These are phyloP conservation scores for Bryum argenteum DNA, from an alignment of 225 moss, liverwort and hornwort genomes.

Conservation along the genomic window DNA sequence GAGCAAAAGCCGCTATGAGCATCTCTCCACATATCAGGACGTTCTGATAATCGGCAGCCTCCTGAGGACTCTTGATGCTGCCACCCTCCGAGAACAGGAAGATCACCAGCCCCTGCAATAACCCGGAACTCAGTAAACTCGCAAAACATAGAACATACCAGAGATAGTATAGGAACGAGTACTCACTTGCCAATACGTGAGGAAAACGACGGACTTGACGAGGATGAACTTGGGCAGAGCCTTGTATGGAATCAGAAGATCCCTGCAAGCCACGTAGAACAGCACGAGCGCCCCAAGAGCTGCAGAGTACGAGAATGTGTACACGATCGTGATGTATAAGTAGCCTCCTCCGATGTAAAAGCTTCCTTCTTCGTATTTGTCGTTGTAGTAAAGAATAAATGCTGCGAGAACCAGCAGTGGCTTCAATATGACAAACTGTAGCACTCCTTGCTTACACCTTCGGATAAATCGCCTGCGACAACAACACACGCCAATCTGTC, in stretches of 20 bases:
- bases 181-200: slow-evolving; percentile 98
- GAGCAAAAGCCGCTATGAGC: slow-evolving; percentile 85
- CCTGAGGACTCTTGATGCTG: slow-evolving; percentile 65
- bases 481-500: slow-evolving; percentile 2
- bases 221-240: slow-evolving; percentile 96
- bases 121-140: too few species aligned
- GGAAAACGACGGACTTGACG: slow-evolving; percentile 96
- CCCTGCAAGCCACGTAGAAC: slow-evolving; percentile 98
- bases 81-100: slow-evolving; percentile 76
- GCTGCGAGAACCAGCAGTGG: slow-evolving; percentile 87
- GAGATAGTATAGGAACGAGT: neutral
- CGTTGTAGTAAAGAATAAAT: slow-evolving; percentile 77
- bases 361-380: slow-evolving; percentile 75
- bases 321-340: slow-evolving; percentile 87
- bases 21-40: slow-evolving; percentile 90
- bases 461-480: slow-evolving; percentile 87
- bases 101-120: slow-evolving; percentile 79
- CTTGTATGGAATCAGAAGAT: slow-evolving; percentile 86
- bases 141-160: too few species aligned
- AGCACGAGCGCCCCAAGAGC: slow-evolving; percentile 90
- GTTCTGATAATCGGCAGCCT: slow-evolving; percentile 90
- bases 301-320: slow-evolving; percentile 79
- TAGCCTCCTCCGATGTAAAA: slow-evolving; percentile 77
- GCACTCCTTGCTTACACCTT: slow-evolving; percentile 93
- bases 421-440: slow-evolving; percentile 98